Evolutionary conservation across 2,329 filamentous ascomycete species (phyloP).

Genomic region (Penicillium sumatraense): DNA sequence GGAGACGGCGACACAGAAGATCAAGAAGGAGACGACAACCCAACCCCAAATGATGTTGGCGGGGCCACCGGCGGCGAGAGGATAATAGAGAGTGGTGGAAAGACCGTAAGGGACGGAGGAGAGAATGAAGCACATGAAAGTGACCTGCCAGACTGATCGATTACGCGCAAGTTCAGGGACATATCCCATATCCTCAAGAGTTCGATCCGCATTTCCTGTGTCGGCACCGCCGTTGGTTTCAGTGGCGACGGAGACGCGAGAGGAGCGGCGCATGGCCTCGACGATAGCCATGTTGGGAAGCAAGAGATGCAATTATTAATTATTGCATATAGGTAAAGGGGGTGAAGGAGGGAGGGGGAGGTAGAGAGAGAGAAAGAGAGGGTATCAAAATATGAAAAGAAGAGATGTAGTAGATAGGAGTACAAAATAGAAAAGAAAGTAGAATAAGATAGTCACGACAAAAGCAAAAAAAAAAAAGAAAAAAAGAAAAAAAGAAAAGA

Average conservation of each 20-base stretch:
- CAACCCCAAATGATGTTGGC: slow-evolving; percentile 73
- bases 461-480: background rate
- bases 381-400: too few species aligned
- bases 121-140: slow-evolving; percentile 61
- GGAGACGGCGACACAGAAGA: slow-evolving; percentile 65
- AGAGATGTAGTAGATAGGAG: slow-evolving; percentile 57
- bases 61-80: slow-evolving; percentile 66
- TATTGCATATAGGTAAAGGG: slow-evolving; percentile 39
- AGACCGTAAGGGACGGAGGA: slow-evolving; percentile 71
- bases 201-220: slow-evolving; percentile 24
- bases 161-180: slow-evolving; percentile 66
- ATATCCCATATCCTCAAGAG: slow-evolving; percentile 60
- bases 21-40: slow-evolving; percentile 66
- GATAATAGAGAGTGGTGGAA: slow-evolving; percentile 69
- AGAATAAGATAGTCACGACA: background rate
- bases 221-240: slow-evolving; percentile 20
- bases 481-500: slow-evolving; percentile 1
- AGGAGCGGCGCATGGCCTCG: slow-evolving; percentile 14
- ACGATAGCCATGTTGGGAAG: slow-evolving; percentile 16
- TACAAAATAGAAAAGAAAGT: background rate
- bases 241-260: slow-evolving; percentile 15
- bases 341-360: background rate
- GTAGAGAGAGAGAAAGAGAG: background rate
- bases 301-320: background rate
- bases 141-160: slow-evolving; percentile 47